A percentile compares a stretch with the other conserved stretches of the same genome.
Evolutionary conservation across 2,329 filamentous ascomycete genomes (phyloP).

Genomic region (Hortaea werneckii): DNA sequence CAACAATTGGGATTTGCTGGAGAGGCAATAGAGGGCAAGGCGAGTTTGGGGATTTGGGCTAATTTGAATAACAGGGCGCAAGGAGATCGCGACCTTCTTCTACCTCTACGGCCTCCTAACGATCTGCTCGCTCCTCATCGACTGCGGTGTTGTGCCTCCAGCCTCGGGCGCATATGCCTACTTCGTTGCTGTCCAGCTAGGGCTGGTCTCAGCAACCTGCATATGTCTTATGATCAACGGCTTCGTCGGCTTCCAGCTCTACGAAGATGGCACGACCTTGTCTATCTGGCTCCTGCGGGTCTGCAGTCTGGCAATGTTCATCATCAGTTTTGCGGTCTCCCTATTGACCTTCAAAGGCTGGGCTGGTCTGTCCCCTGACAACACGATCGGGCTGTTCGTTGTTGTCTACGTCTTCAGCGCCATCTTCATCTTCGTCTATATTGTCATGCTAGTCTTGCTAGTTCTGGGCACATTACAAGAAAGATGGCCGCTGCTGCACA

Average conservation of each 20-base stretch:
- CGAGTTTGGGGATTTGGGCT: neutral
- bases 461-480: constrained; percentile 86
- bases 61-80: constrained; percentile 41
- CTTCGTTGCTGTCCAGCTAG: constrained; percentile 80
- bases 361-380: constrained; percentile 74
- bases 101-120: constrained; percentile 91
- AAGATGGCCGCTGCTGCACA: constrained; percentile 88
- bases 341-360: constrained; percentile 88
- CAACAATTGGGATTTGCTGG: neutral
- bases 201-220: constrained; percentile 73
- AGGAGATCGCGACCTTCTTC: constrained; percentile 81
- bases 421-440: constrained; percentile 74
- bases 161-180: constrained; percentile 75
- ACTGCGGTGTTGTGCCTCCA: constrained; percentile 83
- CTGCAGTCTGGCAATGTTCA: constrained; percentile 69
- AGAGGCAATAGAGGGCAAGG: neutral
- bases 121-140: constrained; percentile 77
- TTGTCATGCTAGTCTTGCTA: constrained; percentile 77
- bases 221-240: constrained; percentile 91
- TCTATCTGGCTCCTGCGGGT: constrained; percentile 87
- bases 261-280: constrained; percentile 88
- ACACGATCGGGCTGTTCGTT: constrained; percentile 81
- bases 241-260: constrained; percentile 95
- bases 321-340: constrained; percentile 75
- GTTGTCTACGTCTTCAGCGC: constrained; percentile 87